These are phyloP conservation scores for Microstroma glucosiphilum DNA, from an alignment of 1,284 basidiomycete species.

Conservation along the genomic window DNA sequence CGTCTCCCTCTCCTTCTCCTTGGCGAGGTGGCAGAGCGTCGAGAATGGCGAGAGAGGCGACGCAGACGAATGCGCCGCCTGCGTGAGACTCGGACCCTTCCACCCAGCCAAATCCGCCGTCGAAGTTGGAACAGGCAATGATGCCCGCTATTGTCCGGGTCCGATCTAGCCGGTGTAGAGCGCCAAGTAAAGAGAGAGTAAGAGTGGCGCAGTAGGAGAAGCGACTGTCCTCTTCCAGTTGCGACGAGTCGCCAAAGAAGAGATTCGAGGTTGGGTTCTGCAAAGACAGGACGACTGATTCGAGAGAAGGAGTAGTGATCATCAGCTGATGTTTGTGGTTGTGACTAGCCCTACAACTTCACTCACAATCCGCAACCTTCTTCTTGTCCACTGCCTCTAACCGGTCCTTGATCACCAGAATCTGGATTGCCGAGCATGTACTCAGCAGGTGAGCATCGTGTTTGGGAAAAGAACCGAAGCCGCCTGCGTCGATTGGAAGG, in stretches of 20 bases:
- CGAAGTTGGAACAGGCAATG: conserved; percentile 76
- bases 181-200: conserved; percentile 67
- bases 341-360: not conserved
- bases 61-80: conserved; percentile 83
- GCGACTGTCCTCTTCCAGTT: conserved; percentile 84
- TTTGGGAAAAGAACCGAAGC: conserved; percentile 81
- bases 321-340: not conserved
- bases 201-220: conserved; percentile 82
- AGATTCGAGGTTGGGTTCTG: conserved; percentile 66
- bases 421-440: conserved; percentile 85
- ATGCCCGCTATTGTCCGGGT: conserved; percentile 68
- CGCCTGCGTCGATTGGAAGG: conserved; percentile 62
- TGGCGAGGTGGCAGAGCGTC: conserved; percentile 61
- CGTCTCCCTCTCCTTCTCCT: not conserved
- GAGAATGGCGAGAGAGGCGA: conserved; percentile 78
- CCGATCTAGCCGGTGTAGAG: conserved; percentile 56
- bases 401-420: conserved; percentile 77
- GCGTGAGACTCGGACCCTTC: conserved; percentile 88
- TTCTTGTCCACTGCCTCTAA: conserved; percentile 58
- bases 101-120: conserved; percentile 82
- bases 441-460: conserved; percentile 86
- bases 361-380: conserved; percentile 66
- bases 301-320: not conserved
- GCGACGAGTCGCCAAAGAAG: conserved; percentile 75
- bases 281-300: conserved; percentile 75